Evolutionary conservation across 2,329 filamentous ascomycete species (phyloP).

Genomic region (Epichloe brachyelytri): DNA sequence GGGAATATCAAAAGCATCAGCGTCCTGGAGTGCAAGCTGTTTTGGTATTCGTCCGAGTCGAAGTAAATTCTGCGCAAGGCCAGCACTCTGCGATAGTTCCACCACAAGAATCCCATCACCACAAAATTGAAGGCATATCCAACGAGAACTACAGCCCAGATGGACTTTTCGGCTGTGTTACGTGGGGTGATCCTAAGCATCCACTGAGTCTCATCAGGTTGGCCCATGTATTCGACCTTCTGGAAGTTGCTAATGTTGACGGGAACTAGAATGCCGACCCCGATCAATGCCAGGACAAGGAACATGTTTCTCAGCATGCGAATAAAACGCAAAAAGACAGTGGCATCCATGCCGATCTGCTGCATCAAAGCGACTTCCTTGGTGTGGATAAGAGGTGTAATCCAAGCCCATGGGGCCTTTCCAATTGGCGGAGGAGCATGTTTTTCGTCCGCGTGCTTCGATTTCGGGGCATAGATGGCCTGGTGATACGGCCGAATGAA

Average conservation of each 20-base stretch:
- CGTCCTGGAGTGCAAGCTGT: conserved; percentile 66
- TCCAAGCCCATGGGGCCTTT: conserved; percentile 80
- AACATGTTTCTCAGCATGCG: conserved; percentile 93
- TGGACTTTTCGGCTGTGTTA: conserved; percentile 35
- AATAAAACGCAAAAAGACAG: conserved; percentile 76
- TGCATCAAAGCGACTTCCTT: conserved; percentile 65
- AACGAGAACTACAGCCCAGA: conserved; percentile 48
- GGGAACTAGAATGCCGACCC: conserved; percentile 67
- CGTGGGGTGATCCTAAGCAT: conserved; percentile 48
- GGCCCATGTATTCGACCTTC: conserved; percentile 8
- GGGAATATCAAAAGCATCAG: conserved; percentile 68
- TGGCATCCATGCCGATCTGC: conserved; percentile 83
- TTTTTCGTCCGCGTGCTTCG: conserved; percentile 83
- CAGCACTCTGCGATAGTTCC: conserved; percentile 68
- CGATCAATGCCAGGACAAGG: conserved; percentile 55
- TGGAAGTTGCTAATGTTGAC: conserved; percentile 48
- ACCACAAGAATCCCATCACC: conserved; percentile 73
- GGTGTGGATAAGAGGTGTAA: conserved; percentile 63
- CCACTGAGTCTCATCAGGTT: conserved; percentile 23
- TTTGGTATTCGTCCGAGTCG: conserved; percentile 75
- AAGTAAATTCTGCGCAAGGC: conserved; percentile 67
- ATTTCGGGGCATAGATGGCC: conserved; percentile 84
- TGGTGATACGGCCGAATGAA: conserved; percentile 82
- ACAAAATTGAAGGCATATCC: conserved; percentile 59
- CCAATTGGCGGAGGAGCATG: conserved; percentile 79